Evolutionary conservation across 2,329 filamentous ascomycete genomes (phyloP).

Genomic region (Knufia petricola): DNA sequence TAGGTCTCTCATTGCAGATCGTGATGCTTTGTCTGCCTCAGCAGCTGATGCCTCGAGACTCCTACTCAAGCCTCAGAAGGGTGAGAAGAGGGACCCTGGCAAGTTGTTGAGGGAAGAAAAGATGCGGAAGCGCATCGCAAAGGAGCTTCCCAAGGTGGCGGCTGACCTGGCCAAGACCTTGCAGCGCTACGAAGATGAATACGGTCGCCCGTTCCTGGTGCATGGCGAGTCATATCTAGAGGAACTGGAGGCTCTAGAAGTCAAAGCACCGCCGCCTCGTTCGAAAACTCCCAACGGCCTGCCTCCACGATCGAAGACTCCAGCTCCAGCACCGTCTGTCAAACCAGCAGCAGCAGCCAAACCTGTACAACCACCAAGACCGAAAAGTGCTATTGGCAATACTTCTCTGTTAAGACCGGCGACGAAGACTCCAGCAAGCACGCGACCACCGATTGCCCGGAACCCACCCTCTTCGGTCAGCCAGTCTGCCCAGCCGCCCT

Average conservation of each 20-base stretch:
- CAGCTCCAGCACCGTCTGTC: constrained; percentile 24
- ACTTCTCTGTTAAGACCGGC: constrained; percentile 34
- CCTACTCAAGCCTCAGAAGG: constrained; percentile 83
- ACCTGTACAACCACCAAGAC: constrained; percentile 21
- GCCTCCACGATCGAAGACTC: constrained; percentile 43
- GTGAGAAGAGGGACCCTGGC: constrained; percentile 86
- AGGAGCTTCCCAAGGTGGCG: constrained; percentile 87
- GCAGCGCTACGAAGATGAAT: constrained; percentile 85
- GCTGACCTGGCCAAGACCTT: constrained; percentile 73
- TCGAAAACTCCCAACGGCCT: constrained; percentile 67
- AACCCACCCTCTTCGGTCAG: constrained; percentile 22
- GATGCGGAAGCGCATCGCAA: constrained; percentile 94
- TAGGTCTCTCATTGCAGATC: constrained; percentile 70
- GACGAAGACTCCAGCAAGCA: constrained; percentile 39
- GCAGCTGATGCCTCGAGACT: constrained; percentile 91
- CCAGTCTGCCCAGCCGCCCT: constrained; percentile 12
- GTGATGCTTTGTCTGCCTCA: constrained; percentile 76
- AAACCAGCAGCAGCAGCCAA: constrained; percentile 17
- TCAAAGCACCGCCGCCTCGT: constrained; percentile 51
- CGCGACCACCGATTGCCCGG: constrained; percentile 22
- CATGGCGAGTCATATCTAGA: constrained; percentile 88
- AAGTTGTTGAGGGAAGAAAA: constrained; percentile 93
- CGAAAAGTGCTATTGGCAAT: constrained; percentile 31
- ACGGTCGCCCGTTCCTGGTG: constrained; percentile 83
- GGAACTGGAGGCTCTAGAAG: constrained; percentile 57